These are phyloP conservation scores for Nakaseomyces sp. DNA, from an alignment of 1,139 yeast species.

Conservation along the genomic window DNA sequence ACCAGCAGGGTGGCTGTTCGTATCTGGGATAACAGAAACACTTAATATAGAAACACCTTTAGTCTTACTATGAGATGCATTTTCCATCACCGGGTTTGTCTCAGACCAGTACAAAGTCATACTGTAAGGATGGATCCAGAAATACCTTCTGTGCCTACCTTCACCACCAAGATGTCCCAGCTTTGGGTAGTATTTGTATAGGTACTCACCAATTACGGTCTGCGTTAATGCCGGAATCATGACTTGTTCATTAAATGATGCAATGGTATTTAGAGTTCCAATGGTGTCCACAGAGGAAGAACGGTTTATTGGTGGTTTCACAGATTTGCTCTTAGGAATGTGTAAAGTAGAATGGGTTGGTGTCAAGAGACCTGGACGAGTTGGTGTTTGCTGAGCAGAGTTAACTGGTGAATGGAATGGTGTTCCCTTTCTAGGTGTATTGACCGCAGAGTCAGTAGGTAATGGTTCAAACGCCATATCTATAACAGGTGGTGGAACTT, in stretches of 20 bases:
- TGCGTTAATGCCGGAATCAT: conserved; percentile 87
- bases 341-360: conserved; percentile 3
- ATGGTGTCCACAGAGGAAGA: conserved; percentile 4
- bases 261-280: conserved; percentile 32
- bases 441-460: not conserved
- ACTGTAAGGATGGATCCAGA: conserved; percentile 96
- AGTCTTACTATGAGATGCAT: conserved; percentile 52
- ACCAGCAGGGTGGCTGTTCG: conserved; percentile 86
- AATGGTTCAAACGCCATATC: not conserved
- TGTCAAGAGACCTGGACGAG: not conserved
- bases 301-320: conserved; percentile 4
- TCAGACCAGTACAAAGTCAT: conserved; percentile 86
- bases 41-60: conserved; percentile 75
- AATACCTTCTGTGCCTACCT: conserved; percentile 82
- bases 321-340: not conserved
- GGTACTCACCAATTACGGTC: conserved; percentile 85
- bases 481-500: not conserved
- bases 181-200: conserved; percentile 77
- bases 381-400: not conserved
- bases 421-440: not conserved
- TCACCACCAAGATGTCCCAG: conserved; percentile 67
- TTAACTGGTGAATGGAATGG: not conserved
- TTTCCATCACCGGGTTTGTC: conserved; percentile 67
- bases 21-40: conserved; percentile 74
- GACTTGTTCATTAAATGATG: conserved; percentile 59